Evolutionary conservation across 495 filamentous ascomycete species (phyloP).

Genomic region (Podospora australis): DNA sequence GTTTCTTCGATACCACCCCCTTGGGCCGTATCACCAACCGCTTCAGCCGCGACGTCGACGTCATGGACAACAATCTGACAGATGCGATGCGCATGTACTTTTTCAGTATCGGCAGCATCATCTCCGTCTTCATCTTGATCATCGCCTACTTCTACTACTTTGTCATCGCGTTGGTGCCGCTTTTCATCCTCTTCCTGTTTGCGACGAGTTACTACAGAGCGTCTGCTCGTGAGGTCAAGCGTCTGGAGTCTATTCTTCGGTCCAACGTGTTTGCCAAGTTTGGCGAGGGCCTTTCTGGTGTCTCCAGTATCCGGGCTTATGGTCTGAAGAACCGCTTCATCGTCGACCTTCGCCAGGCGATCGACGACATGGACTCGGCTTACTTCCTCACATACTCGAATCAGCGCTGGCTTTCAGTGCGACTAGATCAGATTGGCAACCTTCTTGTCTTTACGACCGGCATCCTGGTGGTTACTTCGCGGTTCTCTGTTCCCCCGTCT

Average conservation of each 20-base stretch:
- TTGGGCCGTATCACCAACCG: slow-evolving; percentile 94
- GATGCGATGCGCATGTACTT: slow-evolving; percentile 94
- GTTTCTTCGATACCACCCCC: slow-evolving; percentile 95
- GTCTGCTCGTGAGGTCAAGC: slow-evolving; percentile 89
- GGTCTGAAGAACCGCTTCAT: slow-evolving; percentile 71
- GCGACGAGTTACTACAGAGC: slow-evolving; percentile 83
- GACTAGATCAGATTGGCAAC: slow-evolving; percentile 79
- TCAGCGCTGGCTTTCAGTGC: slow-evolving; percentile 82
- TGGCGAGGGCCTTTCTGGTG: slow-evolving; percentile 77
- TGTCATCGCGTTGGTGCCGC: slow-evolving; percentile 77
- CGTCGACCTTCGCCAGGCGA: slow-evolving; percentile 55
- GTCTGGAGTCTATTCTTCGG: slow-evolving; percentile 82
- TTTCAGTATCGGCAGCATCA: slow-evolving; percentile 70
- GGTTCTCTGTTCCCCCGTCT: slow-evolving; percentile 79
- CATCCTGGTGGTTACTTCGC: slow-evolving; percentile 86
- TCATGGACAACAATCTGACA: slow-evolving; percentile 88
- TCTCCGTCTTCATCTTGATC: slow-evolving; percentile 77
- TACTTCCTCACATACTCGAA: slow-evolving; percentile 94
- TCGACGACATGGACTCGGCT: slow-evolving; percentile 88
- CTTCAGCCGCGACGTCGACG: slow-evolving; percentile 90
- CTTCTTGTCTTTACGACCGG: slow-evolving; percentile 77
- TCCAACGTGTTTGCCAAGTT: slow-evolving; percentile 89
- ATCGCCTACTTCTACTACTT: slow-evolving; percentile 94
- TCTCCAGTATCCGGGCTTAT: slow-evolving; percentile 81
- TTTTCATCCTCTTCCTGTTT: slow-evolving; percentile 73